Percentiles rank a stretch among this genome's conserved stretches.
Conservation (phyloP, 2,329 filamentous ascomycete genomes). For the Claviceps cyperi region DNA sequence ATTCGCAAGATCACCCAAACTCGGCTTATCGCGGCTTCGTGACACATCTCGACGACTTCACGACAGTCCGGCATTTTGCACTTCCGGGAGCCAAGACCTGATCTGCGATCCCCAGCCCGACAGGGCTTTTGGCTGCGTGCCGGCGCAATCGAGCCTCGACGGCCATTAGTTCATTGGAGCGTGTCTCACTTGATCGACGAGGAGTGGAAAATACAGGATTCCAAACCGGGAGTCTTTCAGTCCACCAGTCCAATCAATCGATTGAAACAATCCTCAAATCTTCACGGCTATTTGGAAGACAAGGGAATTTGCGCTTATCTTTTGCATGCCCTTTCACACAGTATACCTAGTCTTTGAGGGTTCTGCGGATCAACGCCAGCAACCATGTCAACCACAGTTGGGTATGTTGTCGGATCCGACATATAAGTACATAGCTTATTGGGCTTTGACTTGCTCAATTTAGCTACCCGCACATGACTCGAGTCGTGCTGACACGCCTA, state of each 20-base stretch:
- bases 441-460: background rate
- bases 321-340: background rate
- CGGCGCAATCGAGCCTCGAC: conserved; percentile 2
- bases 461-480: background rate
- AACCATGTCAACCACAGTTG: conserved; percentile 21
- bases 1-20: too few relatives aligned
- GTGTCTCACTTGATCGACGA: background rate
- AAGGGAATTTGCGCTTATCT: background rate
- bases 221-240: background rate
- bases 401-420: conserved; percentile 16
- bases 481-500: conserved; percentile 7
- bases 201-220: background rate
- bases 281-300: background rate
- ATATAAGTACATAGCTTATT: background rate
- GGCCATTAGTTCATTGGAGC: background rate
- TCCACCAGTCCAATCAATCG: too few relatives aligned
- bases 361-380: background rate
- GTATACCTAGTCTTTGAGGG: background rate
- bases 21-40: too few relatives aligned
- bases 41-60: background rate
- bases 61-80: background rate
- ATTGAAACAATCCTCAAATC: too few relatives aligned
- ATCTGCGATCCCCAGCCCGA: background rate
- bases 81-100: background rate
- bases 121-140: conserved; percentile 1